Evolutionary conservation across 2,329 filamentous ascomycete species (phyloP).

Genomic region (Alternaria infectoria): DNA sequence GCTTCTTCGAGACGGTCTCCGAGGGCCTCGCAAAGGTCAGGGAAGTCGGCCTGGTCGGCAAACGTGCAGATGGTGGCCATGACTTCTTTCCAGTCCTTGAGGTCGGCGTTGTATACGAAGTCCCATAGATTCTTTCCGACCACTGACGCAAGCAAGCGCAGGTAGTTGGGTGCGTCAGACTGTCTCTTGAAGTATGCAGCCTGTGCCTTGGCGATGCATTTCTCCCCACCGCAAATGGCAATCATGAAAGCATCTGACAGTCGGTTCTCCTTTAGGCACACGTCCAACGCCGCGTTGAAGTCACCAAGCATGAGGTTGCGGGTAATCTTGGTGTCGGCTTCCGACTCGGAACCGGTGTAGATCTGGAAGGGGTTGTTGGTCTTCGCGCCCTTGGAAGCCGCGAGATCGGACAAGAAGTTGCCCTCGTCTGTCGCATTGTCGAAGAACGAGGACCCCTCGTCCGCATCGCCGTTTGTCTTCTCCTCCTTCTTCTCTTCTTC

Average conservation of each 20-base stretch:
- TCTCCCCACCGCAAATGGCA: slow-evolving; percentile 93
- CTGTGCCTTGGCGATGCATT: slow-evolving; percentile 93
- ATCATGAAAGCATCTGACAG: slow-evolving; percentile 98
- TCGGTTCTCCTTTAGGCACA: slow-evolving; percentile 86
- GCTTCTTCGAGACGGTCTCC: slow-evolving; percentile 87
- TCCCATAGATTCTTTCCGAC: slow-evolving; percentile 98
- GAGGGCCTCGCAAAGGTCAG: slow-evolving; percentile 91
- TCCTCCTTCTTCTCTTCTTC: slow-evolving; percentile 33
- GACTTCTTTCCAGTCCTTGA: slow-evolving; percentile 94
- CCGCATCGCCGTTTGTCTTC: slow-evolving; percentile 54
- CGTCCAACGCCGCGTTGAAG: slow-evolving; percentile 86
- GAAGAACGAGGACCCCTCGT: slow-evolving; percentile 76
- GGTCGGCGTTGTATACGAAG: slow-evolving; percentile 92
- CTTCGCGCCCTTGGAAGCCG: slow-evolving; percentile 88
- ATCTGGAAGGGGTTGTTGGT: slow-evolving; percentile 95
- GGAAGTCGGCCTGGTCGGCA: slow-evolving; percentile 87
- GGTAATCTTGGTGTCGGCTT: slow-evolving; percentile 85
- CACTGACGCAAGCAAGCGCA: slow-evolving; percentile 87
- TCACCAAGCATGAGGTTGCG: slow-evolving; percentile 86
- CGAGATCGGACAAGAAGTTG: slow-evolving; percentile 83
- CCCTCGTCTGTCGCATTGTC: slow-evolving; percentile 72
- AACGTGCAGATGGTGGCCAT: slow-evolving; percentile 97
- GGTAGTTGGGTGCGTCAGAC: slow-evolving; percentile 83
- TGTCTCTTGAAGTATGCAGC: slow-evolving; percentile 87
- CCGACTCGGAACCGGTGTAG: slow-evolving; percentile 80